These are phyloP conservation scores for Allium cepa DNA, from an alignment of 106 monocot species.

Conservation along the genomic window DNA sequence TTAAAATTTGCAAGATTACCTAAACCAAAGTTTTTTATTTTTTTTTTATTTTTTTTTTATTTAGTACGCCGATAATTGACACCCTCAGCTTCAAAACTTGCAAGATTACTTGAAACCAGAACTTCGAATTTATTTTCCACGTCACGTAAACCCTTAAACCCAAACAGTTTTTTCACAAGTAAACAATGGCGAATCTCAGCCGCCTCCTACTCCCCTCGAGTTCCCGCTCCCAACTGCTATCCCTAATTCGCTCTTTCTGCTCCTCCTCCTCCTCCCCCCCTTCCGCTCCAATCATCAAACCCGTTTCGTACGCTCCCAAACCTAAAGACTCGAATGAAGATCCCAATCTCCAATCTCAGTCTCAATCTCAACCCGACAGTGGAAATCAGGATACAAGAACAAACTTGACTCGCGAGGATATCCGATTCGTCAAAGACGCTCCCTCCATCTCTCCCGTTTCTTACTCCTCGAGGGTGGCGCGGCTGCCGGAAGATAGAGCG, in stretches of 20 bases:
- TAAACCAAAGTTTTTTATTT: too few relatives aligned
- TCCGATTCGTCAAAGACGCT: slow-evolving; percentile 65
- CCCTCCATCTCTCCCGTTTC: slow-evolving; percentile 53
- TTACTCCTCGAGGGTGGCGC: slow-evolving; percentile 63
- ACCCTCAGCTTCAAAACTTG: too few relatives aligned
- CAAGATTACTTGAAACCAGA: too few relatives aligned
- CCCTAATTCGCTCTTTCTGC: slow-evolving; percentile 7
- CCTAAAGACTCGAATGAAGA: slow-evolving; percentile 24
- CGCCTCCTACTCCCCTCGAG: background rate
- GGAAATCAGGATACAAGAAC: background rate
- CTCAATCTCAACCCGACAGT: background rate
- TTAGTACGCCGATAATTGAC: too few relatives aligned
- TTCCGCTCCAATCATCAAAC: slow-evolving; percentile 33
- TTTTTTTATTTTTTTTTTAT: too few relatives aligned
- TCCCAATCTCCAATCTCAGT: background rate
- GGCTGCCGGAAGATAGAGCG: slow-evolving; percentile 61
- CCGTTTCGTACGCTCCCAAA: slow-evolving; percentile 52
- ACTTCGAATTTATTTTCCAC: background rate
- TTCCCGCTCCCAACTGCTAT: background rate
- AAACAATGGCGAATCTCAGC: slow-evolving; percentile 7
- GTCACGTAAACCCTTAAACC: background rate
- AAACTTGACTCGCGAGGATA: slow-evolving; percentile 64
- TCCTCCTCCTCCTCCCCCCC: slow-evolving; percentile 24
- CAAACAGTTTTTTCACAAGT: background rate
- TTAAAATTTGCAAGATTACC: too few relatives aligned